A percentile compares a stretch with the other conserved stretches of the same genome.
These are phyloP conservation scores for Colletotrichum zoysiae DNA, from an alignment of 2,329 filamentous ascomycete genomes.

Conservation along the genomic window DNA sequence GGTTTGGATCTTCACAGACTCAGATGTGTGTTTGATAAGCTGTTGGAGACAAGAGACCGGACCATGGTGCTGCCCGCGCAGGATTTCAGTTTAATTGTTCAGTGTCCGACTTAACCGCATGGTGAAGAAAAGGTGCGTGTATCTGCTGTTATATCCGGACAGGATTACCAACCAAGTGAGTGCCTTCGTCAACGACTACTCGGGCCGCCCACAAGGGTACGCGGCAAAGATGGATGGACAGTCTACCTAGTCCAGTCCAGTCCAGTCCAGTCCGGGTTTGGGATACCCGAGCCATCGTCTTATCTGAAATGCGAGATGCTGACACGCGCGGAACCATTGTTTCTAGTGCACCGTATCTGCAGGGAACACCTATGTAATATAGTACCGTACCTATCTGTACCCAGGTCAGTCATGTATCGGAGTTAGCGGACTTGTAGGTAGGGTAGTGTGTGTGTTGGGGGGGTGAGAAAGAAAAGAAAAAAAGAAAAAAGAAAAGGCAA, in stretches of 20 bases:
- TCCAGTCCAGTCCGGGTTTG: neutral
- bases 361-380: neutral
- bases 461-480: neutral
- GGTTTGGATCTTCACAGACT: neutral
- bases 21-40: neutral
- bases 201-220: neutral
- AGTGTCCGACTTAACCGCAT: neutral
- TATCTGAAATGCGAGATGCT: constrained; percentile 19
- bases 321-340: constrained; percentile 17
- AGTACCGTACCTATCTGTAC: too few relatives aligned
- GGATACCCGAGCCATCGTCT: constrained; percentile 2
- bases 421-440: constrained; percentile 36
- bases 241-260: too few relatives aligned
- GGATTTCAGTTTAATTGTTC: neutral
- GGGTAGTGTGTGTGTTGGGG: neutral
- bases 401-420: constrained; percentile 30
- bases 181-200: neutral
- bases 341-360: neutral
- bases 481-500: neutral
- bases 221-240: neutral
- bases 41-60: neutral
- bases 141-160: neutral
- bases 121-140: neutral
- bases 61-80: neutral
- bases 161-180: neutral